phyloP scores from a whole-genome alignment of 805 yeast species.

The Pichia sporocuriosa region DNA sequence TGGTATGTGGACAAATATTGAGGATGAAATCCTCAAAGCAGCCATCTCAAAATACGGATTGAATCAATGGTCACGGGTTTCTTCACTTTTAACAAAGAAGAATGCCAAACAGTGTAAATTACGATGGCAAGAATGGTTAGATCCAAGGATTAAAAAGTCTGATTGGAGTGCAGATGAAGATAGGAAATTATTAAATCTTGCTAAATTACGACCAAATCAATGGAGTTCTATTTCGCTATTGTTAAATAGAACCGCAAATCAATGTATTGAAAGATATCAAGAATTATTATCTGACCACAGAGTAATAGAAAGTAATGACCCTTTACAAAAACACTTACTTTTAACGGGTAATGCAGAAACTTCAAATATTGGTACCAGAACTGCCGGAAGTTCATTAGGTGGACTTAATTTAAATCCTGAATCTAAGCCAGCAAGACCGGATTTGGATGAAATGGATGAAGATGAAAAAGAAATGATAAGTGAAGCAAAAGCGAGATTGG shows the following conservation, averaged over 20 bases:
- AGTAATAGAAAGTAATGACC: constrained; percentile 24
- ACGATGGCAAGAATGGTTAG: constrained; percentile 85
- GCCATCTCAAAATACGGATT: constrained; percentile 91
- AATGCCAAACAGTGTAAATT: constrained; percentile 90
- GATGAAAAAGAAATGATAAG: constrained; percentile 87
- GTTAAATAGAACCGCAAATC: constrained; percentile 79
- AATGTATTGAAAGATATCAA: constrained; percentile 82
- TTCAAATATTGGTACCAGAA: not conserved
- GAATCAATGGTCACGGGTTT: constrained; percentile 91
- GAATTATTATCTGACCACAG: constrained; percentile 48
- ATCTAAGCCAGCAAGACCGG: constrained; percentile 74
- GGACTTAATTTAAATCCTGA: constrained; percentile 70
- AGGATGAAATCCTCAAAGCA: constrained; percentile 81
- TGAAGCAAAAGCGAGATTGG: constrained; percentile 89
- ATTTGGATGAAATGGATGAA: constrained; percentile 71
- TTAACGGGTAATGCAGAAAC: constrained; percentile 19
- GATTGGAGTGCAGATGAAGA: constrained; percentile 80
- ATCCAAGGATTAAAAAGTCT: constrained; percentile 57
- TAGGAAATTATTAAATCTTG: constrained; percentile 56
- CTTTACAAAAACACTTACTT: constrained; percentile 18
- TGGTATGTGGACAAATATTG: constrained; percentile 83
- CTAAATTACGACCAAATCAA: constrained; percentile 76
- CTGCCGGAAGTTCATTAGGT: constrained; percentile 31
- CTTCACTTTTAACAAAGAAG: constrained; percentile 77
- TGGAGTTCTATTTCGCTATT: constrained; percentile 88